Evolutionary conservation across 352 stramenopile genomes (phyloP), one percentile per base, ranked within the genome.

Genomic region (Achlya hypogyna): DNA sequence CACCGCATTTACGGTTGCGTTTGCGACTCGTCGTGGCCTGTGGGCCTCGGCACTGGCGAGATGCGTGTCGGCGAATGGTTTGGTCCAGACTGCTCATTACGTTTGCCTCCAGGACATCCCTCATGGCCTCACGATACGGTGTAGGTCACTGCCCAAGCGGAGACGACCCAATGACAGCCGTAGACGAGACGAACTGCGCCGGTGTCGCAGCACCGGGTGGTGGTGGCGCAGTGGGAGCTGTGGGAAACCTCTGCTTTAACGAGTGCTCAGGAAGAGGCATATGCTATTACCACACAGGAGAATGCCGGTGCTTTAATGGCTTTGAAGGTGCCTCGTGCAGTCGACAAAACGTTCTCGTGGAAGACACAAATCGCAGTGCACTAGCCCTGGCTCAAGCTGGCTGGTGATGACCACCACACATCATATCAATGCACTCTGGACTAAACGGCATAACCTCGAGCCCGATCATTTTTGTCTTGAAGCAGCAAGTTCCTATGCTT

Each of bases 31-130:
- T 77, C 74, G 4, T 94, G 83, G 83, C 31, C 71, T 0, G 86
- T 94, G 3, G 82, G 84, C 6, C 76, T 98, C 1, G 87, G 53
- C 2, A 35, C 65, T 0, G 87, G 78, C 0, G 65, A 98, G 63
- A 80, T 75, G 3, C 91, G 98, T 67, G 75, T 84, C 34, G 73
- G 86, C 2, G 71, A 97, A 71, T 97, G 84, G 78, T 97, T 97
- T 64, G 89, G 89, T 6, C 69, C 81, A 20, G 88, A 95, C 56
- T 97, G 90, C 70, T 95, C 86, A 12, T 65, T 75, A 54, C 72
- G 84, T 90, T 76, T 43, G 75, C 66, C 32, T 22, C n/a, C 29
- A 42, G 65, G 12, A 9, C 65, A 18, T 52, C 16, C 20, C 29
- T 45, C 31, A 3, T 34, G 2, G 25, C 23, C 6, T 20, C 53